These are phyloP conservation scores for Panicum virgatum DNA, from an alignment of 202 grass and related monocot genomes.

Conservation along the genomic window DNA sequence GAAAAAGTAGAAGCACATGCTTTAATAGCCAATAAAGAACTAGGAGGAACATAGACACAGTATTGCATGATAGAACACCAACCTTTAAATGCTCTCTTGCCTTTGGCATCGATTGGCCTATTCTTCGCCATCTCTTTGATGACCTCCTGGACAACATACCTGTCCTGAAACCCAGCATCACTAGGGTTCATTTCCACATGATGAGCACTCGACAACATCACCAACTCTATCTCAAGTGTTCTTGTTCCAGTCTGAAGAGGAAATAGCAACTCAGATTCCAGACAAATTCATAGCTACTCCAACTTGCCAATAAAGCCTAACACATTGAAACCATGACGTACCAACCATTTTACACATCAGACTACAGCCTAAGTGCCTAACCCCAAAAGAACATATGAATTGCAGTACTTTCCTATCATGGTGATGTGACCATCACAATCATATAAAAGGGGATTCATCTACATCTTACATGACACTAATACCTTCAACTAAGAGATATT, in stretches of 20 bases:
- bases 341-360: neutral
- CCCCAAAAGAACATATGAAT: neutral
- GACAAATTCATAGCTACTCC: neutral
- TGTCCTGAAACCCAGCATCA: constrained; percentile 96
- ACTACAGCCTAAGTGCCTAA: neutral
- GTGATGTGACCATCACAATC: neutral
- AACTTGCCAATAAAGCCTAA: neutral
- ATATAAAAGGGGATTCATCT: neutral
- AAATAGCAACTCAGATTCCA: constrained; percentile 8
- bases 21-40: constrained; percentile 3
- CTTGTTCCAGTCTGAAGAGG: constrained; percentile 73
- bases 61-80: neutral
- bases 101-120: constrained; percentile 85
- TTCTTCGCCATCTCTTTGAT: constrained; percentile 99
- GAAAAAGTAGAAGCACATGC: neutral
- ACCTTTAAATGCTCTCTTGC: constrained; percentile 98
- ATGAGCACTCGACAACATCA: constrained; percentile 76
- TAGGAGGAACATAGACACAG: neutral
- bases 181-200: constrained; percentile 99
- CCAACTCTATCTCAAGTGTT: constrained; percentile 81
- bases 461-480: neutral
- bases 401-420: neutral
- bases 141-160: constrained; percentile 98
- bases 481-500: neutral
- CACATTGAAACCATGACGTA: neutral